Base-by-base conservation (phyloP, 176 grass and related monocot genomes). In the Lolium rigidum region DNA sequence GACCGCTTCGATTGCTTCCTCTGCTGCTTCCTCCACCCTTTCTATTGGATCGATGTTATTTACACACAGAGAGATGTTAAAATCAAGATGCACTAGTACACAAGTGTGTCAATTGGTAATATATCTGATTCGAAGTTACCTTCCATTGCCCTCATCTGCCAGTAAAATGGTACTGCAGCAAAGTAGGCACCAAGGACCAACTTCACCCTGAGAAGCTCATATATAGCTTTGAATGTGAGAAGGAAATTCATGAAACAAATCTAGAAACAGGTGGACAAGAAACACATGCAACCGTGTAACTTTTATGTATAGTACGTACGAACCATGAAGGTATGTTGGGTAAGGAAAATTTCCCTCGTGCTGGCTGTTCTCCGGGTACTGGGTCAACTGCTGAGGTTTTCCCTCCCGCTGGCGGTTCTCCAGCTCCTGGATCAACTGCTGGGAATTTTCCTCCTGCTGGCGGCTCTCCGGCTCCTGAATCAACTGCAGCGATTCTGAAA, bases 271-370 rank as follows among this genome's bases (percentile, higher is more conserved):
- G 22, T 52, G 80, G 80, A 70, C 69, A 76, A 81, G 59, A 2
- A 87, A 22, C 4, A 0, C 17, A 7, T 3, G 10, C 14, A 65
- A 66, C 12, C 6, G 1, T 16, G 14, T 11, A 25, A 66, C 12
- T 55, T 35, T 41, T 68, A 35, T 35, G 41, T 43, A 43, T 43
- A 43, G 70, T 26, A 66, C 41, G 80, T 44, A 92, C 67, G 83
- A 21, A 92, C 90, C 87, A 92, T 48, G 87, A 52, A 83, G 90
- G 86, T 25, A 92, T 79, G 73, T 57, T 81, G 57, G 86, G 83
- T 59, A 86, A 57, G 72, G 86, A 79, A 6, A 88, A 56, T 38
- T 88, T 88, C 68, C 74, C 75, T 76, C 75, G 75, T 26, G 79
- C 41, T 11, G 31, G 31, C 20, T 10, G 41, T 22, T 61, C 71